Conservation (phyloP, 768 basidiomycete species). For the Lactarius psammicola region DNA sequence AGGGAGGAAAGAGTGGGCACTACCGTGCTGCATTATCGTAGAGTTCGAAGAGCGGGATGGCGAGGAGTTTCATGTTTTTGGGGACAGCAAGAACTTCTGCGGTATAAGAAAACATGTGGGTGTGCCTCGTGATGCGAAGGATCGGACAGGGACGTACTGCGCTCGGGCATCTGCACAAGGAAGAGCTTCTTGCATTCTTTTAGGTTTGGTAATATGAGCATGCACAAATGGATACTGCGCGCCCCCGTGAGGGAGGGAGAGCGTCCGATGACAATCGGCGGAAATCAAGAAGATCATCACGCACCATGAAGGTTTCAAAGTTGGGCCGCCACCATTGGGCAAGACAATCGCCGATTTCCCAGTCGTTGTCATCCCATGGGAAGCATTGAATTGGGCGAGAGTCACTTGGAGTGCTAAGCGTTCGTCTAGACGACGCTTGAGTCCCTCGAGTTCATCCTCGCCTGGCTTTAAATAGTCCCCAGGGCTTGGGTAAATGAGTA, state of each 20-base stretch:
- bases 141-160: conserved; percentile 55
- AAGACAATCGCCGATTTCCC: conserved; percentile 96
- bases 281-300: conserved; percentile 33
- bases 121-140: neutral
- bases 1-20: conserved; percentile 25
- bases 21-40: conserved; percentile 95
- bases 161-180: conserved; percentile 92
- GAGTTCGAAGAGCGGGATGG: conserved; percentile 93
- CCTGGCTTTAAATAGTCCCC: conserved; percentile 99
- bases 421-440: conserved; percentile 85
- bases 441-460: conserved; percentile 88
- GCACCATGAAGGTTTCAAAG: conserved; percentile 97
- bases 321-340: conserved; percentile 99
- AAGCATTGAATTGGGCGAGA: conserved; percentile 72
- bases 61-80: conserved; percentile 97
- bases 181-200: conserved; percentile 97
- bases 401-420: conserved; percentile 74
- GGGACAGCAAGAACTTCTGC: conserved; percentile 94
- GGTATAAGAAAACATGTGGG: neutral
- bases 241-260: conserved; percentile 5
- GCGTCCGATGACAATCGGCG: neutral
- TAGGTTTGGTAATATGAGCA: conserved; percentile 95
- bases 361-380: conserved; percentile 83
- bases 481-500: conserved; percentile 52
- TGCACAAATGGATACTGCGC: conserved; percentile 88